These are phyloP conservation scores for Saccharomycopsis amapae DNA, from an alignment of 805 yeast genomes.

Conservation along the genomic window DNA sequence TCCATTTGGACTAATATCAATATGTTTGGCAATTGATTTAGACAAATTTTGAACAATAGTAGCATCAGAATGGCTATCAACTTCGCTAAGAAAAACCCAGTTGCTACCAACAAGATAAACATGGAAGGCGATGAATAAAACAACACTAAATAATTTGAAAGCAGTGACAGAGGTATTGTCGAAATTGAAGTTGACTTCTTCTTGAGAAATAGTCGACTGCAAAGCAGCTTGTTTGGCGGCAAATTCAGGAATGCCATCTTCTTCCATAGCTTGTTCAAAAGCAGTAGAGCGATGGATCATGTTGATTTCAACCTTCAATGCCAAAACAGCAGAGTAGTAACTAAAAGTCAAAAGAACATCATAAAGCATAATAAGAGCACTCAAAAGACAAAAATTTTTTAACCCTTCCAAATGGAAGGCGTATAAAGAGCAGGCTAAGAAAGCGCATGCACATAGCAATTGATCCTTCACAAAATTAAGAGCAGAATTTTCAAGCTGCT, in stretches of 20 bases:
- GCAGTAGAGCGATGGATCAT: conserved; percentile 76
- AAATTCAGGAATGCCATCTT: conserved; percentile 75
- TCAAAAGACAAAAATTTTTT: conserved; percentile 70
- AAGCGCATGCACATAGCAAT: conserved; percentile 60
- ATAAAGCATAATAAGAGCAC: conserved; percentile 59
- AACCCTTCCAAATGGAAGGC: conserved; percentile 66
- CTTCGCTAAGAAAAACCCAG: conserved; percentile 30
- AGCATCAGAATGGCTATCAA: neutral
- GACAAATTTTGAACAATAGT: conserved; percentile 29
- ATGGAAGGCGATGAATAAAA: conserved; percentile 55
- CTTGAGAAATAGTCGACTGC: conserved; percentile 24
- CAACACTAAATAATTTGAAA: conserved; percentile 54
- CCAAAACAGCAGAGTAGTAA: conserved; percentile 74
- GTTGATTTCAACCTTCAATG: conserved; percentile 83
- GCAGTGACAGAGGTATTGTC: conserved; percentile 34
- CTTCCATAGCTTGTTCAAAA: conserved; percentile 76
- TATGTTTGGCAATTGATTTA: conserved; percentile 36
- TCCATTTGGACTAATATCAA: conserved; percentile 39
- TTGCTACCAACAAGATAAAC: conserved; percentile 63
- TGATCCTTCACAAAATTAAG: conserved; percentile 57
- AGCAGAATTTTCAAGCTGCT: conserved; percentile 33
- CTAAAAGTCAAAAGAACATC: conserved; percentile 73
- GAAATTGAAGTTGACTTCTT: conserved; percentile 24
- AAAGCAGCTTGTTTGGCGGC: conserved; percentile 67
- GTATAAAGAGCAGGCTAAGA: conserved; percentile 56